A percentile compares a stretch with the other conserved stretches of the same genome.
Conservation (phyloP, 1,284 basidiomycete genomes). For the Naganishia liquefaciens region DNA sequence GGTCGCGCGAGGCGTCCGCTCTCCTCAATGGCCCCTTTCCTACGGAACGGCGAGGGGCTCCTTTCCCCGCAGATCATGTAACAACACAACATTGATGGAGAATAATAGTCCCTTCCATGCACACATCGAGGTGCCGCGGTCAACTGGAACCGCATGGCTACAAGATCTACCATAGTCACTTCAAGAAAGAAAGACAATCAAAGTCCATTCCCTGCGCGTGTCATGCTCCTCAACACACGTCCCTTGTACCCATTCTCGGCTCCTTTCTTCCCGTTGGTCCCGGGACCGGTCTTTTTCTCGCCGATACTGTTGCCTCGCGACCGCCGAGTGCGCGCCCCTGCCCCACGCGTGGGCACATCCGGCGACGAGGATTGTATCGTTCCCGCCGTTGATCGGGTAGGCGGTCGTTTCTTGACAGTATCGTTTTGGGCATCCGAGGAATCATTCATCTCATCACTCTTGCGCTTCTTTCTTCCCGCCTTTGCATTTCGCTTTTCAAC, state of each 20-base stretch:
- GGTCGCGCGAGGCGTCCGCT: too few species aligned
- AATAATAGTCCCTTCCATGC: too few species aligned
- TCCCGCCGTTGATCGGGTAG: background rate
- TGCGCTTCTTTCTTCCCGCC: slow-evolving; percentile 9
- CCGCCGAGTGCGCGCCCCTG: background rate
- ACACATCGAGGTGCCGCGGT: too few species aligned
- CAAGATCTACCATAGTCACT: background rate
- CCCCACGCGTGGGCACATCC: background rate
- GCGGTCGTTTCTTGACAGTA: background rate
- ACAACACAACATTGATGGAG: too few species aligned
- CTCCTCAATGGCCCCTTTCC: too few species aligned
- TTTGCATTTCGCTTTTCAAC: background rate
- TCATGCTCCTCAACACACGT: slow-evolving; percentile 25
- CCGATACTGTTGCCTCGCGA: slow-evolving; percentile 7
- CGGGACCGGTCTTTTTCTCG: background rate
- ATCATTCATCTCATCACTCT: slow-evolving; percentile 22
- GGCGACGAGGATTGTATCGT: background rate
- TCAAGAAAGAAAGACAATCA: background rate
- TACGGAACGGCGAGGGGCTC: too few species aligned
- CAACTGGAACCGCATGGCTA: background rate
- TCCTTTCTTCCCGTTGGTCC: background rate
- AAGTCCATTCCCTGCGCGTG: slow-evolving; percentile 18
- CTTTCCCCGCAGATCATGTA: too few species aligned
- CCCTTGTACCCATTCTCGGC: slow-evolving; percentile 22
- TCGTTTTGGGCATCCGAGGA: background rate